Base-by-base conservation (phyloP, 1,139 yeast genomes). In the Casaregolazyma suthepensis region DNA sequence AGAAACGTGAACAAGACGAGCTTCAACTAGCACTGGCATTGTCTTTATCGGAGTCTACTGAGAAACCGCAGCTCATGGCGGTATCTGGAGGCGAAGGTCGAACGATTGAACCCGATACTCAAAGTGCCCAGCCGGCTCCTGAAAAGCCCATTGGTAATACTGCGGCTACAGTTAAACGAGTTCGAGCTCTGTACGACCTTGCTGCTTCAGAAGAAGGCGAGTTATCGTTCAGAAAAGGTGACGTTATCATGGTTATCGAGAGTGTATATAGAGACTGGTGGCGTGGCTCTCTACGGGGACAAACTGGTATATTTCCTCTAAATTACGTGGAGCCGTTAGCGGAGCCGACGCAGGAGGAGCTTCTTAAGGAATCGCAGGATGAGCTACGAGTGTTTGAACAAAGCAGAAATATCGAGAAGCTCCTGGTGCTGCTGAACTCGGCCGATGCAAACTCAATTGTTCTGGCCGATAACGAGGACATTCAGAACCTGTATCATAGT, bases 221-320 rank as follows among this genome's bases (percentile, higher is more conserved):
- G 59, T 63, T 75, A 47, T 65, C 75, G 9, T 75, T 75, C 62
- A 61, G 65, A 56, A 54, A 66, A 54, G 73, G 76, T 50, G 71
- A 70, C 60, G 56, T 73, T 42, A 91, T 93, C 50, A 85, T 86
- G 0, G 96, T 93, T 1, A 77, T 91, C 49, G 98, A 90, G 63
- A 80, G 87, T 17, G 96, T 87, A 5, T 90, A 90, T 69, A 78
- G 89, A 57, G 98, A 93, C 67, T 93, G 99, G 99, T 88, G 97
- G 87, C 78, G 89, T 61, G 99, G 99, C 4, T 81, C 93, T 4
- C 72, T 91, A 51, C 77, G 80, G 54, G 97, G 97, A 0, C 78
- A 77, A 54, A 76, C 82, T 47, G 99, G 99, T 29, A 85, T 93
- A n/a, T 90, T 93, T 71, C 99, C 99, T 0, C 77, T 88, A 55